Conservation (phyloP, 179 eudicot species). For the Silene vulgaris region DNA sequence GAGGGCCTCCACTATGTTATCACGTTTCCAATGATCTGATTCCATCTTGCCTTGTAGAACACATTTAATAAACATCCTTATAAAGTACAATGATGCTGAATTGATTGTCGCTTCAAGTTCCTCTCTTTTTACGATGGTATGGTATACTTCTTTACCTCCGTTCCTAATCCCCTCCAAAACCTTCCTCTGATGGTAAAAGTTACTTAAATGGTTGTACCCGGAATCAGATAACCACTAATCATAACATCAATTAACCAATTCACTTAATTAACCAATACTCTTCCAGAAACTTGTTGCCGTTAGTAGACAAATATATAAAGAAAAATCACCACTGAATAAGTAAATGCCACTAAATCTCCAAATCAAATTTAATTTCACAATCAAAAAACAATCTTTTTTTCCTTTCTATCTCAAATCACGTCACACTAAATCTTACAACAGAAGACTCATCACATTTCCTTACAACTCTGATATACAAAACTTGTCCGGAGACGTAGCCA, state of each 20-base stretch:
- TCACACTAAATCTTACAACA: not conserved
- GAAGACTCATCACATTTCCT: not conserved
- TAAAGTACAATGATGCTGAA: not conserved
- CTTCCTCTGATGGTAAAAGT: not conserved
- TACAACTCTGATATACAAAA: not conserved
- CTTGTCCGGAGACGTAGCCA: not conserved
- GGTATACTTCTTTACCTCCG: not conserved
- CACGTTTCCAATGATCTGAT: not conserved
- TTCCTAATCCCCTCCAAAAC: not conserved
- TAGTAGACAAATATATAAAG: not conserved
- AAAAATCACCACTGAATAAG: not conserved
- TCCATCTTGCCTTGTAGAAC: not conserved
- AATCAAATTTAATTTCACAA: slow-evolving; percentile 1
- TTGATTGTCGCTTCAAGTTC: not conserved
- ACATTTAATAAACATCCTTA: not conserved
- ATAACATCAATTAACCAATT: not conserved
- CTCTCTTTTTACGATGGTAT: not conserved
- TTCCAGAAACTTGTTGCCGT: not conserved
- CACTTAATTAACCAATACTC: slow-evolving; percentile 5
- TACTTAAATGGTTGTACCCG: not conserved
- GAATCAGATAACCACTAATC: not conserved
- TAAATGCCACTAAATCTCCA: not conserved
- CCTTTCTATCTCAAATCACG: not conserved
- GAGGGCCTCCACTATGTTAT: not conserved
- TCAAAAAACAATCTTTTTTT: not conserved